A percentile compares a stretch with the other conserved stretches of the same genome.
Conservation (phyloP, 345 rosid genomes). For the Pistacia vera region DNA sequence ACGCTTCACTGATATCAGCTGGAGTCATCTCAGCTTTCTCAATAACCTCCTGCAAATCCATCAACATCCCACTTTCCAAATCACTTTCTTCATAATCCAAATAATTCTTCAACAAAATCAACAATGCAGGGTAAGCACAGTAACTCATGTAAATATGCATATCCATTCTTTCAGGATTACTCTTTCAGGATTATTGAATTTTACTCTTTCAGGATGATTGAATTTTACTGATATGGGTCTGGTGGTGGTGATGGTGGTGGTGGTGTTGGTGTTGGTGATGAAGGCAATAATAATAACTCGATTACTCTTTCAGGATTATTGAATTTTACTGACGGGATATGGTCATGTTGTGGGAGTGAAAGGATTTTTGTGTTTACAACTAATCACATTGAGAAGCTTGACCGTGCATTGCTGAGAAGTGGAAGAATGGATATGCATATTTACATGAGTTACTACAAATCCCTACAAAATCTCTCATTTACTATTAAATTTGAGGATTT, state of each 20-base stretch:
- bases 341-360: constrained; percentile 99
- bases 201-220: constrained; percentile 32
- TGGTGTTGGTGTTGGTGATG: constrained; percentile 22
- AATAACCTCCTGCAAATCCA: constrained; percentile 47
- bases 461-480: no score
- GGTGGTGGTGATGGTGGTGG: constrained; percentile 1
- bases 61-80: constrained; percentile 30
- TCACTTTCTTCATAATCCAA: constrained; percentile 48
- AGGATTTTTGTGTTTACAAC: constrained; percentile 94
- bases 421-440: constrained; percentile 99
- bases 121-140: constrained; percentile 69
- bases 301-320: constrained; percentile 85
- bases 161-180: constrained; percentile 91
- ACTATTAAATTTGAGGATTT: no score
- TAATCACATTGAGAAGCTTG: constrained; percentile 88
- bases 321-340: constrained; percentile 94
- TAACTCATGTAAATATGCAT: constrained; percentile 90
- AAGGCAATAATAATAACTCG: constrained; percentile 47
- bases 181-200: constrained; percentile 86
- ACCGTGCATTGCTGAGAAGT: constrained; percentile 85
- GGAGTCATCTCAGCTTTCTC: constrained; percentile 87
- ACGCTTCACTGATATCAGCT: constrained; percentile 84
- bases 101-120: constrained; percentile 73
- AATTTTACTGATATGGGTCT: constrained; percentile 25
- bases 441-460: constrained; percentile 59